Evolutionary conservation across 2,329 filamentous ascomycete genomes (phyloP).

Genomic region (Cylindrodendrum hubeiense): DNA sequence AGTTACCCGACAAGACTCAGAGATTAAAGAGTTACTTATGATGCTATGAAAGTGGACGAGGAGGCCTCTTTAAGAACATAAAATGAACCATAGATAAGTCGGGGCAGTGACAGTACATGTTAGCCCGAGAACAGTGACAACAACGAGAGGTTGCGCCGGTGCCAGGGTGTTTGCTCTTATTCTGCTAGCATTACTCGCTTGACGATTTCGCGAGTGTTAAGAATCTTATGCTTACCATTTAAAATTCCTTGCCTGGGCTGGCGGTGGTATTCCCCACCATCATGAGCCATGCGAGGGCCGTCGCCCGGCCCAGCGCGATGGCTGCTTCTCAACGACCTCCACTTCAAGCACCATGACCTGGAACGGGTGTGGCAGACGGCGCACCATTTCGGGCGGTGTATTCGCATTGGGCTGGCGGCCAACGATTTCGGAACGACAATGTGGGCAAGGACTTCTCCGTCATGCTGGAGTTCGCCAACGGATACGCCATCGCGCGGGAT

Average conservation of each 20-base stretch:
- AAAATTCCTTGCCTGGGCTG: not conserved
- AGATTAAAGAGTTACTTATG: too few species aligned
- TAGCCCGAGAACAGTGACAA: too few species aligned
- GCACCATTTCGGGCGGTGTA: slow-evolving; percentile 28
- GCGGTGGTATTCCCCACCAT: not conserved
- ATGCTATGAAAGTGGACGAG: too few species aligned
- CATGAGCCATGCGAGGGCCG: slow-evolving; percentile 23
- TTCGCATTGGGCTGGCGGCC: slow-evolving; percentile 27
- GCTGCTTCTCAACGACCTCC: slow-evolving; percentile 38
- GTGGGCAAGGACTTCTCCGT: slow-evolving; percentile 34
- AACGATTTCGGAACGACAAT: slow-evolving; percentile 35
- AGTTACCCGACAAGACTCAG: too few species aligned
- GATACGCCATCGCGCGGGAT: slow-evolving; percentile 32
- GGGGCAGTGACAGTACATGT: too few species aligned
- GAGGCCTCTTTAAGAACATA: too few species aligned
- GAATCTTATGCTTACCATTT: too few species aligned
- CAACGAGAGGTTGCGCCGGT: too few species aligned
- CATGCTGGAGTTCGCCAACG: slow-evolving; percentile 34
- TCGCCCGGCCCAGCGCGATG: slow-evolving; percentile 21
- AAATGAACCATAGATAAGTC: too few species aligned
- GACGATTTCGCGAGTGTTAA: too few species aligned
- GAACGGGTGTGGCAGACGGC: slow-evolving; percentile 33
- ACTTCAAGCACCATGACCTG: slow-evolving; percentile 34
- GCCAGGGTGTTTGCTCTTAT: too few species aligned
- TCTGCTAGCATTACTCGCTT: too few species aligned